Evolutionary conservation across 176 grass and related monocot genomes (phyloP), one percentile per base, ranked within the genome.

Genomic region (Raddia distichophylla): DNA sequence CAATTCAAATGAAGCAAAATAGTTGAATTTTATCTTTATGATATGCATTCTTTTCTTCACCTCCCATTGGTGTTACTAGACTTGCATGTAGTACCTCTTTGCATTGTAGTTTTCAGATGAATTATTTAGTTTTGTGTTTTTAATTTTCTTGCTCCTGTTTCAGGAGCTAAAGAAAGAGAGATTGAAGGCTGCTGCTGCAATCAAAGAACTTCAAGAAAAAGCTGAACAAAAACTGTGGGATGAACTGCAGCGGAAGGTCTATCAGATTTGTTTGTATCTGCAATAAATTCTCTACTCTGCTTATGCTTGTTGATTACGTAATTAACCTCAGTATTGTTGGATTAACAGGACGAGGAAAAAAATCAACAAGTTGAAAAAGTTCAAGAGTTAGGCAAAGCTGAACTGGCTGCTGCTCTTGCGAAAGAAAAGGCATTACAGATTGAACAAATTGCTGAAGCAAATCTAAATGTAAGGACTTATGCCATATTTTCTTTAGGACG

Each of bases 91-190:
- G 1, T 33, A n/a, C 67, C 19, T 84, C 15, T 80, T 58, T 64
- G 20, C 9, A 74, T 71, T 79, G 54, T 45, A 80, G 10, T 84
- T 71, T 71, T 69, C 60, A n/a, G 49, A 52, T 20, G 13, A 22
- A 48, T 27, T 50, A 2, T 27, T 59, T 69, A 57, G 17, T 60
- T 27, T 71, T 66, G 2, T 83, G 37, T 86, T 33, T 84, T 80
- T 33, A 27, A 75, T 82, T 75, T 80, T 73, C 42, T 60, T 85
- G 47, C 35, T 86, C 16, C 55, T 86, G 10, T 76, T 82, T 89
- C 67, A 99, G 96, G 96, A 99, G 80, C 83, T 95, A 69, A 91
- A 89, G 82, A 95, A 83, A 95, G 96, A 95, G 72, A 95, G 88
- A 82, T 60, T 73, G 63, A 99, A 88, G 87, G 71, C 78, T 79